phyloP scores from a whole-genome alignment of 768 basidiomycete genomes.

The Lanmaoa pseudosensibilis region DNA sequence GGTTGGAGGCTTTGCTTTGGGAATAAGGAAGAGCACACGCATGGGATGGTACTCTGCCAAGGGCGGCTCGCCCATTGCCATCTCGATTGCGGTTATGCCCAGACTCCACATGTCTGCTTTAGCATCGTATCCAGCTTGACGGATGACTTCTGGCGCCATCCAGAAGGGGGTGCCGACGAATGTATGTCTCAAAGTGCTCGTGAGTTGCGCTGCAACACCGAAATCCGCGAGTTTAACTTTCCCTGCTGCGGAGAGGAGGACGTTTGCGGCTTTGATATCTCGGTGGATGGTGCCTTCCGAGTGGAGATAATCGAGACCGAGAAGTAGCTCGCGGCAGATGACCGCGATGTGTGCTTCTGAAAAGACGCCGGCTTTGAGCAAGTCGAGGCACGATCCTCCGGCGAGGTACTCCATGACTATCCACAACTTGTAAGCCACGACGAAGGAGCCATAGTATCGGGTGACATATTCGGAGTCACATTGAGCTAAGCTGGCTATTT shows the following conservation, averaged over 20 bases:
- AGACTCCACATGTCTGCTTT: conserved; percentile 98
- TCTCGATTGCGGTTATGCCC: conserved; percentile 97
- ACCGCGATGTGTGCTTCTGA: conserved; percentile 94
- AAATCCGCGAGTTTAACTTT: conserved; percentile 98
- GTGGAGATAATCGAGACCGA: conserved; percentile 96
- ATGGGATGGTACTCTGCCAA: conserved; percentile 97
- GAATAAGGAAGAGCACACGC: conserved; percentile 97
- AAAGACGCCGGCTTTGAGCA: conserved; percentile 89
- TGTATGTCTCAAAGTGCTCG: conserved; percentile 90
- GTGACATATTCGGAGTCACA: conserved; percentile 98
- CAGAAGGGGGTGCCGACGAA: conserved; percentile 98
- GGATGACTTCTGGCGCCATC: conserved; percentile 99
- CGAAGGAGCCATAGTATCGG: conserved; percentile 94
- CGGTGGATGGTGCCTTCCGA: conserved; percentile 95
- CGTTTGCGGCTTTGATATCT: conserved; percentile 98
- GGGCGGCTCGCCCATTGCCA: conserved; percentile 97
- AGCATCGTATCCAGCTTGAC: conserved; percentile 92
- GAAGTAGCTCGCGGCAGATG: conserved; percentile 87
- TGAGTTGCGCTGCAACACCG: conserved; percentile 96
- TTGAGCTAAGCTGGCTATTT: conserved; percentile 93
- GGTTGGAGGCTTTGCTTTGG: conserved; percentile 90
- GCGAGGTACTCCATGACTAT: conserved; percentile 99
- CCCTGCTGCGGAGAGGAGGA: conserved; percentile 85
- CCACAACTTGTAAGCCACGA: conserved; percentile 96
- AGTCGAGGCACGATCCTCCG: conserved; percentile 96